Evolutionary conservation across 225 moss, liverwort and hornwort genomes (phyloP).

Genomic region (Physcomitrium patens): DNA sequence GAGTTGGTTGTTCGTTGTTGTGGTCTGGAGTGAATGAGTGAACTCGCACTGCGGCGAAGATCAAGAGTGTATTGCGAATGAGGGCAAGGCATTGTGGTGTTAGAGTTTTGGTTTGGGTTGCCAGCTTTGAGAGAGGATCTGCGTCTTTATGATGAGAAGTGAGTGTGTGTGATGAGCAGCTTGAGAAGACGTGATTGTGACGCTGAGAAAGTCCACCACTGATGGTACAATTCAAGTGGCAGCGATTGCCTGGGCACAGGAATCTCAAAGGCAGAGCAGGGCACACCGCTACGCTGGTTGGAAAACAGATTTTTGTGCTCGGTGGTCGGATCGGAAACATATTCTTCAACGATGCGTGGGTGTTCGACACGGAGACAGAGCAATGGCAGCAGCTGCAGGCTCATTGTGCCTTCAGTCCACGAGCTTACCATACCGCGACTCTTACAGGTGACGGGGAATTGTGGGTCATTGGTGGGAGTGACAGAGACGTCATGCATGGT

Average conservation of each 20-base stretch:
- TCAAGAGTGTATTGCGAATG: not conserved
- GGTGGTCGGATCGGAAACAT: slow-evolving; percentile 83
- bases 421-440: slow-evolving; percentile 93
- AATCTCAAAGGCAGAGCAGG: slow-evolving; percentile 85
- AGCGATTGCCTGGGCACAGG: slow-evolving; percentile 72
- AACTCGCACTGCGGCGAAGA: not conserved
- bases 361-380: slow-evolving; percentile 61
- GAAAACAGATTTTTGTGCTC: slow-evolving; percentile 61
- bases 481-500: slow-evolving; percentile 69
- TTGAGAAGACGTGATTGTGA: not conserved
- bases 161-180: not conserved
- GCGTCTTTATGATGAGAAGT: not conserved
- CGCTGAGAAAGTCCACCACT: slow-evolving; percentile 15
- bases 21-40: not conserved
- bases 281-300: slow-evolving; percentile 78
- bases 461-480: slow-evolving; percentile 93
- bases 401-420: slow-evolving; percentile 61
- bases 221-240: slow-evolving; percentile 63
- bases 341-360: slow-evolving; percentile 85
- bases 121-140: not conserved
- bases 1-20: not conserved
- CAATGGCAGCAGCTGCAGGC: slow-evolving; percentile 77
- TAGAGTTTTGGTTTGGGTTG: not conserved
- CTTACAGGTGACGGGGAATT: slow-evolving; percentile 64
- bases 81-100: not conserved